phyloP scores from a whole-genome alignment of 306 rosid species.

The Leucaena leucocephala region DNA sequence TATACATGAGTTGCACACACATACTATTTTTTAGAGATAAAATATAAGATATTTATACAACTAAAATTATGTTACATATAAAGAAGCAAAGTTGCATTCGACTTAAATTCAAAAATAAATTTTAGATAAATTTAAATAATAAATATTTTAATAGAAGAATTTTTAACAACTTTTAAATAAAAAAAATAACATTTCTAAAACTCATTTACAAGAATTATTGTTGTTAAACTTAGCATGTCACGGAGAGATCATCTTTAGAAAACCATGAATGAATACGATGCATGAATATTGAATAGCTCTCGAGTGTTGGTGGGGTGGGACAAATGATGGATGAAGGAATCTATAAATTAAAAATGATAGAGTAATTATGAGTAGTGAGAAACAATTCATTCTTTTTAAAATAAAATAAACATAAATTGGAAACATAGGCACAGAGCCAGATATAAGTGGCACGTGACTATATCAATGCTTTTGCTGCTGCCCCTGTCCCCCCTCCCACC shows the following conservation, averaged over 20 bases:
- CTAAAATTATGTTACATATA: too few relatives aligned
- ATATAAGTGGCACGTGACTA: conserved; percentile 34
- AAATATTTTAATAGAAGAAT: too few relatives aligned
- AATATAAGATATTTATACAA: too few relatives aligned
- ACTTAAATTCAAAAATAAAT: too few relatives aligned
- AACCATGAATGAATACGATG: background rate
- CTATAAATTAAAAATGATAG: conserved; percentile 37
- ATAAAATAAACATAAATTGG: background rate
- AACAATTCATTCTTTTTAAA: background rate
- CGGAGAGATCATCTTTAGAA: background rate
- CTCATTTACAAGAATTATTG: background rate
- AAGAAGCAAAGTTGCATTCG: too few relatives aligned
- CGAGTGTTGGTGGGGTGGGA: background rate
- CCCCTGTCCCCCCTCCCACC: conserved; percentile 16
- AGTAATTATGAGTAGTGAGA: conserved; percentile 39
- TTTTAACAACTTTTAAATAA: too few relatives aligned
- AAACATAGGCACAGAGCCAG: conserved; percentile 26
- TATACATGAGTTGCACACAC: too few relatives aligned
- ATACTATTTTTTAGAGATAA: too few relatives aligned
- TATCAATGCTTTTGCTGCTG: conserved; percentile 39
- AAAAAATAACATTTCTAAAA: too few relatives aligned
- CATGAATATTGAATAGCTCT: background rate
- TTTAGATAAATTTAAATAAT: too few relatives aligned
- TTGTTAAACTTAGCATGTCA: too few relatives aligned
- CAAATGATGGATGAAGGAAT: conserved; percentile 1